Evolutionary conservation across 2,329 filamentous ascomycete genomes (phyloP), one percentile per base, ranked within the genome.

Genomic region (Cadophora sp.): DNA sequence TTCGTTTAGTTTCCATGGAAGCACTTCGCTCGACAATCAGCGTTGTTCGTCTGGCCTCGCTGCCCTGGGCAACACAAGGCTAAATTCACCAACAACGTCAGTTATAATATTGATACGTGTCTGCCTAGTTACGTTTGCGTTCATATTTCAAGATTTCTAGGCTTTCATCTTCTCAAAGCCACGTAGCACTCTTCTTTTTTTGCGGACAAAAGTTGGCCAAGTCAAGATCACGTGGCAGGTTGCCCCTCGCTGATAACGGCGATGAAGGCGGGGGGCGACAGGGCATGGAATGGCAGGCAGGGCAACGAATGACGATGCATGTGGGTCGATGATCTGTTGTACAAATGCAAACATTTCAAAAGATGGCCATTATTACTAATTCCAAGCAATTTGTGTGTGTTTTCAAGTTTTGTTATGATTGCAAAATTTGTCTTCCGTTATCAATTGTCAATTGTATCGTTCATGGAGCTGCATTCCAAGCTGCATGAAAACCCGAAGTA

Each of bases 1-100:
- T 48, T 48, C 45, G 45, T n/a, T 48, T 56, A 56, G 53, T 36
- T 56, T 56, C 53, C n/a, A 48, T 20, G 45, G 9, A 48, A 22
- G n/a, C n/a, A 20, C 45, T 48, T 48, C 45, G n/a, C 36, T 22
- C 45, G n/a, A 48, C 45, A 48, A 20, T 48, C 45, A 48, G 45
- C n/a, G 9, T 48, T n/a, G 6, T 48, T 22, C 45, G 14, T n/a
- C 18, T n/a, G 20, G n/a, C 16, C n/a, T 20, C n/a, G 45, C 20
- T 11, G n/a, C 45, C n/a, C 45, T 48, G n/a, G 45, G 45, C 45
- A 48, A 48, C 43, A 45, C 43, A 45, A 45, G 36, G 36, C 36
- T 45, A 18, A 45, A 45, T n/a, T 6, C 43, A 45, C 14, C 45
- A 22, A 48, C 9, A 48, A n/a, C 20, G 45, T 4, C 3, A 45